Conservation (phyloP, 495 filamentous ascomycete species). For the Tuber calosporum region DNA sequence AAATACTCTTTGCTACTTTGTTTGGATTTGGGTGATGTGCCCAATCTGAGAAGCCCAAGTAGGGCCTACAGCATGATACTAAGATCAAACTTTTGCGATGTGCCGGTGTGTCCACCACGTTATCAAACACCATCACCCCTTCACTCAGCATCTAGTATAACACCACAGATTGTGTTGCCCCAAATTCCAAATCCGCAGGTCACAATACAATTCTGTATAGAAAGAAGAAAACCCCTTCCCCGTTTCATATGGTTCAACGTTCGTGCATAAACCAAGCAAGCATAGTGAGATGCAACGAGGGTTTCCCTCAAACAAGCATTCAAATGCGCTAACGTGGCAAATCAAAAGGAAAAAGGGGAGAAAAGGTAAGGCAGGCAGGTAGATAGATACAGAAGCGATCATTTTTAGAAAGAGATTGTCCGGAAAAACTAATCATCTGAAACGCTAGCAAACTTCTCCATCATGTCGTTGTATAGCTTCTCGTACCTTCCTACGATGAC, state of each 20-base stretch:
- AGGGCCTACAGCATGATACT: background rate
- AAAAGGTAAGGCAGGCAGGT: background rate
- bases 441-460: constrained; percentile 90
- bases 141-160: background rate
- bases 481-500: constrained; percentile 60
- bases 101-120: background rate
- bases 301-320: background rate
- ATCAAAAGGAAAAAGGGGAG: background rate
- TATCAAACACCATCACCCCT: background rate
- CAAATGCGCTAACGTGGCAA: background rate
- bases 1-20: background rate
- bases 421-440: constrained; percentile 57
- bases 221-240: background rate
- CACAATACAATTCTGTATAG: background rate
- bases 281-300: background rate
- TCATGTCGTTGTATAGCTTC: constrained; percentile 79
- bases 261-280: background rate
- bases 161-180: background rate
- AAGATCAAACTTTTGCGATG: background rate
- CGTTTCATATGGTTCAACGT: background rate
- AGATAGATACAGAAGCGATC: background rate
- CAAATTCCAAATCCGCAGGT: background rate
- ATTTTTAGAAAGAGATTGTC: background rate
- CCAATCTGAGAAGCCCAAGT: background rate
- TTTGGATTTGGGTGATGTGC: background rate